phyloP scores from a whole-genome alignment of 805 yeast genomes.

The Candida sanyiensis region DNA sequence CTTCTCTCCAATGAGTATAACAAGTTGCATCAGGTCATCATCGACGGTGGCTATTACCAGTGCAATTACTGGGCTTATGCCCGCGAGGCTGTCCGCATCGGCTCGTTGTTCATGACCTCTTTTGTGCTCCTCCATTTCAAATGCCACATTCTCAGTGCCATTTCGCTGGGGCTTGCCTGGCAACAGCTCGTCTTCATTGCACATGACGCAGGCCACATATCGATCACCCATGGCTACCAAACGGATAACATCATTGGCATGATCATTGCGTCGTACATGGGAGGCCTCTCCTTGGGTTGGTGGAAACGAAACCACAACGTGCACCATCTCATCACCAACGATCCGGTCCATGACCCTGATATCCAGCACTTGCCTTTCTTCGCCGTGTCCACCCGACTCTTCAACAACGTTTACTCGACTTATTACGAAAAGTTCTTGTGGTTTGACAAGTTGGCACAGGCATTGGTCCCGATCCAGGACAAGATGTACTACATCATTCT shows the following conservation, averaged over 20 bases:
- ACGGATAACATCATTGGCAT: constrained; percentile 71
- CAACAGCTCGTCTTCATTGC: constrained; percentile 85
- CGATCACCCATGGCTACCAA: constrained; percentile 76
- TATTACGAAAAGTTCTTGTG: constrained; percentile 64
- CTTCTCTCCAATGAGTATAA: constrained; percentile 51
- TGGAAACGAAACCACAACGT: constrained; percentile 93
- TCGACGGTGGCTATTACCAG: constrained; percentile 55
- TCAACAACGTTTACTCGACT: constrained; percentile 69
- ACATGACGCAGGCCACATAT: constrained; percentile 86
- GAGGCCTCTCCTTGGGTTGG: constrained; percentile 92
- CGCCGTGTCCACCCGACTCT: constrained; percentile 70
- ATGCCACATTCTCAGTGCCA: constrained; percentile 51
- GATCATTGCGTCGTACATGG: constrained; percentile 67
- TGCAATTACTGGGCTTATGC: constrained; percentile 71
- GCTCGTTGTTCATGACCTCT: constrained; percentile 45
- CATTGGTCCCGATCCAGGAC: constrained; percentile 57
- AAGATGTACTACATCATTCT: constrained; percentile 73
- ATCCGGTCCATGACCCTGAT: constrained; percentile 91
- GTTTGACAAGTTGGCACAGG: constrained; percentile 62
- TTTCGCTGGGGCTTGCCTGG: constrained; percentile 72
- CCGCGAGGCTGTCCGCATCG: constrained; percentile 61
- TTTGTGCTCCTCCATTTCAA: constrained; percentile 41
- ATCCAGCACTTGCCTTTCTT: constrained; percentile 90
- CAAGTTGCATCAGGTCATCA: constrained; percentile 49
- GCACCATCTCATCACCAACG: constrained; percentile 89